These are phyloP conservation scores for Pythium plurisporium DNA, from an alignment of 352 stramenopile genomes.

Conservation along the genomic window DNA sequence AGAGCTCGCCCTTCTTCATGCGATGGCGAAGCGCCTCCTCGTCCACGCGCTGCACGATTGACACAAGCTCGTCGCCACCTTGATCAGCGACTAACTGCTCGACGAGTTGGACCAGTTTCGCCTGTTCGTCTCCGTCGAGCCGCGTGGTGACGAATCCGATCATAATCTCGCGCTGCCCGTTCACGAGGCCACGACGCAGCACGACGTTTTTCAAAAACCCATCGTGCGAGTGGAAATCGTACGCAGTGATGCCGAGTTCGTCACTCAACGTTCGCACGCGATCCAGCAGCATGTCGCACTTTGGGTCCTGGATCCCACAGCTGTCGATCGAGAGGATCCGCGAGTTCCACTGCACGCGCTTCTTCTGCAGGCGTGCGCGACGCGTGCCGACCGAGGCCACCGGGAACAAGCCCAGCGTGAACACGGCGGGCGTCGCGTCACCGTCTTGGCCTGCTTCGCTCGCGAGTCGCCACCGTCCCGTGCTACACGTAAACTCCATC, in stretches of 20 bases:
- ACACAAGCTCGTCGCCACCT: constrained; percentile 34
- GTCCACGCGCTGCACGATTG: constrained; percentile 59
- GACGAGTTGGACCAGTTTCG: constrained; percentile 30
- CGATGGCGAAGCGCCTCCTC: constrained; percentile 51
- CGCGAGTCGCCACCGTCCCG: constrained; percentile 58
- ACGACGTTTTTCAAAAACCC: constrained; percentile 72
- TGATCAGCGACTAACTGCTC: constrained; percentile 29
- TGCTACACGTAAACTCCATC: constrained; percentile 81
- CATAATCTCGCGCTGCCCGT: constrained; percentile 42
- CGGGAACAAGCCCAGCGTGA: constrained; percentile 74
- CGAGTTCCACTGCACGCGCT: constrained; percentile 42
- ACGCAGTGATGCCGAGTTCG: constrained; percentile 32
- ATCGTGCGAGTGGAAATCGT: constrained; percentile 52
- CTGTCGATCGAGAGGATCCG: constrained; percentile 63
- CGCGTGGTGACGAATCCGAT: constrained; percentile 57
- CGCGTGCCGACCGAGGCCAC: constrained; percentile 39
- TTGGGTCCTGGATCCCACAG: constrained; percentile 45
- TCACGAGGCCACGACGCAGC: constrained; percentile 40
- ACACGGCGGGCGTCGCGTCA: constrained; percentile 22
- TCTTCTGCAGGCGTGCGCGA: constrained; percentile 32
- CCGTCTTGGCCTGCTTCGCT: constrained; percentile 24
- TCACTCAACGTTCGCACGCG: constrained; percentile 29
- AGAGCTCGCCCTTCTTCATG: background rate
- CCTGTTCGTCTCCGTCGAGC: constrained; percentile 33
- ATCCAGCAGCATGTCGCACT: constrained; percentile 43